Conservation (phyloP, 192 early-diverging fungal species). For the Podila horticola region DNA sequence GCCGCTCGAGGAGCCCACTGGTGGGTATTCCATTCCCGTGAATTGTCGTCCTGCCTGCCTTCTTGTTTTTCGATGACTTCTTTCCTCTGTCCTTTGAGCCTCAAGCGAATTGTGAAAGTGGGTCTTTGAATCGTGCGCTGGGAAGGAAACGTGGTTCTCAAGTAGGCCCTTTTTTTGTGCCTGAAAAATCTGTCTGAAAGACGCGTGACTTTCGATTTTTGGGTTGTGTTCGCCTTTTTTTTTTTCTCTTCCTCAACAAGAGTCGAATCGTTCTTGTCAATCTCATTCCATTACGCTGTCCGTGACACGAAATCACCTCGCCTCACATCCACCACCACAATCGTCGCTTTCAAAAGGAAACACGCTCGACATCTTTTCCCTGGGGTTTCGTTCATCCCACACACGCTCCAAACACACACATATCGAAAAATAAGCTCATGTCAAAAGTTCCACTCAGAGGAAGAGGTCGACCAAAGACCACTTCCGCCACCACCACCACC, state of each 20-base stretch:
- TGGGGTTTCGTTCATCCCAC: neutral
- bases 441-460: neutral
- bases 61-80: too few relatives aligned
- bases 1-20: neutral
- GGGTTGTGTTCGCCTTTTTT: neutral
- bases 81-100: too few relatives aligned
- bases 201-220: too few relatives aligned
- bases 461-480: slow-evolving; percentile 5
- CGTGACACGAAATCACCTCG: neutral
- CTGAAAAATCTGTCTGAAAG: too few relatives aligned
- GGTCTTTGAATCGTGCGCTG: too few relatives aligned
- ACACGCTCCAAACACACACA: neutral
- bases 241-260: neutral
- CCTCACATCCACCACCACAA: neutral
- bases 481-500: neutral
- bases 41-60: too few relatives aligned
- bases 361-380: neutral
- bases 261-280: neutral
- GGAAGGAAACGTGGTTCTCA: too few relatives aligned
- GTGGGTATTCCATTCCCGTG: neutral
- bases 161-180: too few relatives aligned
- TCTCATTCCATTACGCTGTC: neutral
- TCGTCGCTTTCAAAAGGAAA: neutral
- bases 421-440: neutral
- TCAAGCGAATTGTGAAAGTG: too few relatives aligned